Base-by-base conservation (phyloP, 257 asterid species). In the Craterostigma plantagineum region DNA sequence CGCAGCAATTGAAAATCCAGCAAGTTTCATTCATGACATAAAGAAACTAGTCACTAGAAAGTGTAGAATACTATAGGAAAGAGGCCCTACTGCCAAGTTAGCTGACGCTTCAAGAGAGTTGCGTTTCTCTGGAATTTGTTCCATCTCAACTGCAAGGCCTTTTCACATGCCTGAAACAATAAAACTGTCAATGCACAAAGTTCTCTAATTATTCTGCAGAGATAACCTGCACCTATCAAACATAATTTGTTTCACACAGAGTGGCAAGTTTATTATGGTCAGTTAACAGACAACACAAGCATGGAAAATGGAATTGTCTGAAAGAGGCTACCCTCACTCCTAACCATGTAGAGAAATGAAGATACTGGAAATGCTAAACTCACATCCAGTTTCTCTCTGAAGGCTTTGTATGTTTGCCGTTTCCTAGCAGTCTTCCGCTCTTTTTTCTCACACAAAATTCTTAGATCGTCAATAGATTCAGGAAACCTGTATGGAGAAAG, bases 401-500 rank as follows among this genome's bases (percentile, higher is more conserved):
- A 74, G 35, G 71, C 81, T 49, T 76, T 68, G 69, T 65, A 77
- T 12, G 64, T 70, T 56, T 67, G 77, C 62, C 57, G 72, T 65
- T 74, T 84, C 48, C 64, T 84, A 42, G 69, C 46, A 41, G 77
- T 74, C 61, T 68, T 77, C 37, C 92, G 79, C 47, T 75, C 69
- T 54, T 76, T 84, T 58, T 76, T 67, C 63, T 66, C 70, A 13
- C 50, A 63, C 65, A 69, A 34, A 75, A 68, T 62, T 60, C 79
- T 73, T 45, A 84, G 75, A 63, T 79, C 95, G 42, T 76, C 93
- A 51, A 84, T 73, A 44, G 93, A 64, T 63, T 84, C 95, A 16
- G 82, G 65, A 63, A 64, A 71, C 62, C 95, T 83, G 87, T 75
- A 65, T 48, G 34, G 38, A 52, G 41, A 17, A 4, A 35, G 55